Base-by-base conservation (phyloP, 2,329 filamentous ascomycete genomes). In the Pseudocercospora vitis region DNA sequence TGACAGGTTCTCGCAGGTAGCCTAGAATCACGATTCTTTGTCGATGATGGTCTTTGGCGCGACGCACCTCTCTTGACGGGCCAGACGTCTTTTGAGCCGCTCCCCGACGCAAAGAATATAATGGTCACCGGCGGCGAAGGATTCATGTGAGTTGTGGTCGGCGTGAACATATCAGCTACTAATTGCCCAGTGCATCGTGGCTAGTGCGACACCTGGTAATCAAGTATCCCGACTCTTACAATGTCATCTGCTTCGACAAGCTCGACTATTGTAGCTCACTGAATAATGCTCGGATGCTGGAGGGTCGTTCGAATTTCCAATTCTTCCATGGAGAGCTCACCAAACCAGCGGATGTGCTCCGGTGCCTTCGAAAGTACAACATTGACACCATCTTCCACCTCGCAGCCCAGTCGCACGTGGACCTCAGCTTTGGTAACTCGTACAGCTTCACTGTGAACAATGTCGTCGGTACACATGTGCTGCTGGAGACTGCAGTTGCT, bases 311-410 rank as follows among this genome's bases (percentile, higher is more conserved):
- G 50, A 92, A 91, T 71, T 94, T 91, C 70, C 81, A 78, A 24
- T 92, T 92, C 69, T 87, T 89, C 70, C 84, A 88, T 68, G 88
- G 89, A 51, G 87, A 92, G 65, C 83, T 92, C 61, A 90, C 86
- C 26, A 84, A 86, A 59, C 84, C 84, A 1, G 75, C 77, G 4
- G 83, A 88, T 64, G 86, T 92, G 2, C 78, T 87, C 58, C 80
- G 82, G 63, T 89, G 85, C 67, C 79, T 92, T 66, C 80, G 86
- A 68, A 80, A 82, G 56, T 78, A 89, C 73, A 79, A 82, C 28
- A 86, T 92, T 63, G 89, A 92, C 68, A 90, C 87, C 48, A 80
- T 94, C 57, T 84, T 92, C 70, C 88, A 92, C 71, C 91, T 94
- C 65, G 89, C 89, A 2, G 89, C 89, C n/a, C 86, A 91, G 72